A percentile compares a stretch with the other conserved stretches of the same genome.
Conservation (phyloP, 176 grass and related monocot genomes). For the Juncus inflexus region DNA sequence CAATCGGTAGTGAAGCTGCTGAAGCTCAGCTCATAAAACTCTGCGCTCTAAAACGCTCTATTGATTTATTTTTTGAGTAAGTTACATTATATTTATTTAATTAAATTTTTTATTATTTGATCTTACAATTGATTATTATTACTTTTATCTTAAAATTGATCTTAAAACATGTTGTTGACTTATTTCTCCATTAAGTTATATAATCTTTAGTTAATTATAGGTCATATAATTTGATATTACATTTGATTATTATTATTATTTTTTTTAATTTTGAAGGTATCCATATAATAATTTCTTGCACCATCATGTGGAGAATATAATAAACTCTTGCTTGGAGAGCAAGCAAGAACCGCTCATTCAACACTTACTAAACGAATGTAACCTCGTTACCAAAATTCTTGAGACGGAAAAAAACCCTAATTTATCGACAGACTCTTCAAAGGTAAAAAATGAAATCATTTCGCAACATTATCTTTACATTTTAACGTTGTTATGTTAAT, state of each 20-base stretch:
- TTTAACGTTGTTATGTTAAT: slow-evolving; percentile 7
- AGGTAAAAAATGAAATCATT: slow-evolving; percentile 37
- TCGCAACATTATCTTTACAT: neutral
- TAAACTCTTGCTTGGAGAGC: slow-evolving; percentile 79
- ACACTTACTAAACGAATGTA: slow-evolving; percentile 71
- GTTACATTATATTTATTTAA: slow-evolving; percentile 29
- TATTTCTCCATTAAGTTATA: too few relatives aligned
- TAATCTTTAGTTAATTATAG: neutral
- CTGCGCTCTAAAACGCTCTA: slow-evolving; percentile 64
- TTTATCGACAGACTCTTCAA: slow-evolving; percentile 46
- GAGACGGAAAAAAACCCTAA: slow-evolving; percentile 66
- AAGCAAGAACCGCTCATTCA: slow-evolving; percentile 52
- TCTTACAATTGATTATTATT: too few relatives aligned
- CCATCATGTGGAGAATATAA: slow-evolving; percentile 88
- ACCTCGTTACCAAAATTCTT: slow-evolving; percentile 74
- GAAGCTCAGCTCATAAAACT: slow-evolving; percentile 63
- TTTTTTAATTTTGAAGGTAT: slow-evolving; percentile 52
- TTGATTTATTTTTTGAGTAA: slow-evolving; percentile 98
- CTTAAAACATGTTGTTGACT: neutral
- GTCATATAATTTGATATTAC: neutral
- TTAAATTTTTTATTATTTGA: neutral
- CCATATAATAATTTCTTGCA: slow-evolving; percentile 98
- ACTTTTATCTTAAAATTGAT: neutral
- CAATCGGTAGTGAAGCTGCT: slow-evolving; percentile 77
- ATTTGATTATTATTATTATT: neutral